These are phyloP conservation scores for Beauveria brongniartii DNA, from an alignment of 2,329 filamentous ascomycete species.

Conservation along the genomic window DNA sequence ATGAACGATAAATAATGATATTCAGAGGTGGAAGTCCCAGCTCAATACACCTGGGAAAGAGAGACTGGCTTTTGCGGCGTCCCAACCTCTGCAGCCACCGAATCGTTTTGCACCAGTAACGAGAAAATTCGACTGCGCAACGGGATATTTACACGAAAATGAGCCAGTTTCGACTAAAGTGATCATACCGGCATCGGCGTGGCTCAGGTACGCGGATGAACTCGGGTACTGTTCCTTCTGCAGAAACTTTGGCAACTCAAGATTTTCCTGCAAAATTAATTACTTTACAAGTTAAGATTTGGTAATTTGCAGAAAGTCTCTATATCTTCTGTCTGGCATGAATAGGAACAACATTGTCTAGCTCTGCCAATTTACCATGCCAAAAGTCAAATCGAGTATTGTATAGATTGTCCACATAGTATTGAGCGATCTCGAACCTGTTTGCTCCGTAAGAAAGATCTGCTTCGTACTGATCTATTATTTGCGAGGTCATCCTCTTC, in stretches of 20 bases:
- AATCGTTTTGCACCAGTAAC: no score
- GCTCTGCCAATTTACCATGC: slow-evolving; percentile 17
- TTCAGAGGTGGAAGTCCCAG: no score
- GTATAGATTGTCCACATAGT: slow-evolving; percentile 24
- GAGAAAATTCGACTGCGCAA: no score
- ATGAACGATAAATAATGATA: no score
- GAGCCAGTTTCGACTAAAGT: no score
- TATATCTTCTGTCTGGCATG: background rate
- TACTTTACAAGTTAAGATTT: background rate
- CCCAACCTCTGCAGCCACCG: no score
- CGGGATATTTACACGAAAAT: no score
- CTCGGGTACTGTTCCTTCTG: no score
- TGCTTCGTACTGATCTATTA: slow-evolving; percentile 27
- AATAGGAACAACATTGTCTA: background rate
- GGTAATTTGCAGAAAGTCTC: background rate
- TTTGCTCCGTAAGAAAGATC: slow-evolving; percentile 20
- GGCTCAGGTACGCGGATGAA: no score
- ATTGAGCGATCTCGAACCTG: slow-evolving; percentile 18
- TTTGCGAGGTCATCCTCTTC: slow-evolving; percentile 17
- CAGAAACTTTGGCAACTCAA: background rate
- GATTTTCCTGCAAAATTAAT: background rate
- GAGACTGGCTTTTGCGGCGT: no score
- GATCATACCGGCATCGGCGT: no score
- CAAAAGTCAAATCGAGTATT: slow-evolving; percentile 23
- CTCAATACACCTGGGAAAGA: no score